These are phyloP conservation scores for Monilinia fructigena DNA, from an alignment of 2,329 filamentous ascomycete species.

Conservation along the genomic window DNA sequence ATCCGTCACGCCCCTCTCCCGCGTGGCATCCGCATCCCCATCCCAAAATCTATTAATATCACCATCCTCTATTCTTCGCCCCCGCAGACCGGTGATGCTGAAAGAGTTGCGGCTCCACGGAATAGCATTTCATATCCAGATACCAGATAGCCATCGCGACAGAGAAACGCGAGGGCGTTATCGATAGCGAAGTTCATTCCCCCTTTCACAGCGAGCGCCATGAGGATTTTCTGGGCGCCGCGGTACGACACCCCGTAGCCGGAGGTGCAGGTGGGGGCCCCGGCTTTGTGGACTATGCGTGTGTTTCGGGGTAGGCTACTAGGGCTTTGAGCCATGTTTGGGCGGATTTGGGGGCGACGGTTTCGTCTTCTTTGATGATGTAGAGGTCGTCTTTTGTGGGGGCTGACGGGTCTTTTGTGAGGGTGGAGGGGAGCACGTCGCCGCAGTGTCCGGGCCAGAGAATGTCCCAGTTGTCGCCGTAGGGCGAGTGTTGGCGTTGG, in stretches of 20 bases:
- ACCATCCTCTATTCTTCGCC: slow-evolving; percentile 27
- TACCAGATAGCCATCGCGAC: slow-evolving; percentile 38
- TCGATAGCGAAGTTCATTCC: slow-evolving; percentile 36
- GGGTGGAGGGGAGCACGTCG: slow-evolving; percentile 16
- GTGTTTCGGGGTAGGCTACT: slow-evolving; percentile 26
- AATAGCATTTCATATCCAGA: slow-evolving; percentile 40
- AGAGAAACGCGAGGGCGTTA: slow-evolving; percentile 40
- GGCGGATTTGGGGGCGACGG: slow-evolving; percentile 32
- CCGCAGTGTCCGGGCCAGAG: slow-evolving; percentile 44
- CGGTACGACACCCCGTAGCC: slow-evolving; percentile 40
- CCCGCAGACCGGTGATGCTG: slow-evolving; percentile 41
- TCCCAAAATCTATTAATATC: slow-evolving; percentile 25
- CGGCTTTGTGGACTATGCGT: slow-evolving; percentile 37
- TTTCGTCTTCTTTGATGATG: slow-evolving; percentile 35
- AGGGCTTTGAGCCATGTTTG: slow-evolving; percentile 25
- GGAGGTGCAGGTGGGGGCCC: slow-evolving; percentile 39
- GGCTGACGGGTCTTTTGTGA: neutral
- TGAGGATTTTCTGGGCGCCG: slow-evolving; percentile 56
- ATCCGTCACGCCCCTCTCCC: slow-evolving; percentile 41
- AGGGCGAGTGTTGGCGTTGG: slow-evolving; percentile 33
- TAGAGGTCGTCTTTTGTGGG: slow-evolving; percentile 24
- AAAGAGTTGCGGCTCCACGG: slow-evolving; percentile 42
- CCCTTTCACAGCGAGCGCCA: slow-evolving; percentile 51
- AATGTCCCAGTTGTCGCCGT: slow-evolving; percentile 44
- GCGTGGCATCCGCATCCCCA: slow-evolving; percentile 22